A percentile compares a stretch with the other conserved stretches of the same genome.
Conservation (phyloP, 169 alveolate genomes). For the Plasmodium reichenowi region DNA sequence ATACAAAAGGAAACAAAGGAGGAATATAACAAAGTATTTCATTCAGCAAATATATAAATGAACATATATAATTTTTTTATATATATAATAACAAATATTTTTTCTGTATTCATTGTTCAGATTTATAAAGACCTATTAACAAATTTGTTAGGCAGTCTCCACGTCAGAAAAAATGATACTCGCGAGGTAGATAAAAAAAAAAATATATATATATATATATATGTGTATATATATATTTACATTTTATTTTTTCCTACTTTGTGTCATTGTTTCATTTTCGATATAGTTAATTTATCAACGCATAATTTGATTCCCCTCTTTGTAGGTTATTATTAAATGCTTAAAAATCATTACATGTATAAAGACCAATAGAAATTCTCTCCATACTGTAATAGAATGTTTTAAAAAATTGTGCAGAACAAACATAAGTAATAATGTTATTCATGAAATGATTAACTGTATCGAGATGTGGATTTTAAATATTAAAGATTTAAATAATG, state of each 20-base stretch:
- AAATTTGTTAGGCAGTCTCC: constrained; percentile 22
- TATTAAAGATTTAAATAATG: constrained; percentile 46
- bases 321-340: constrained; percentile 42
- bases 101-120: constrained; percentile 5
- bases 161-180: constrained; percentile 33
- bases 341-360: constrained; percentile 24
- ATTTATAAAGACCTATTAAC: constrained; percentile 18
- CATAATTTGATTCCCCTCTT: not conserved
- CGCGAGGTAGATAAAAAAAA: constrained; percentile 25
- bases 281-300: no score
- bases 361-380: constrained; percentile 24
- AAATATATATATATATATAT: not conserved
- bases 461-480: constrained; percentile 59
- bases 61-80: constrained; percentile 10
- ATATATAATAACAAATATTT: constrained; percentile 2
- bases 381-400: constrained; percentile 22
- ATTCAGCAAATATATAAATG: not conserved
- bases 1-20: constrained; percentile 15
- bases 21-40: constrained; percentile 35
- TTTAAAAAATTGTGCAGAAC: constrained; percentile 32
- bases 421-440: constrained; percentile 19
- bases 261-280: no score
- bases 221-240: not conserved
- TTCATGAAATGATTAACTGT: constrained; percentile 37
- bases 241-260: not conserved